Evolutionary conservation across 1,284 basidiomycete genomes (phyloP), one percentile per base, ranked within the genome.

Genomic region (Mycena citricolor): DNA sequence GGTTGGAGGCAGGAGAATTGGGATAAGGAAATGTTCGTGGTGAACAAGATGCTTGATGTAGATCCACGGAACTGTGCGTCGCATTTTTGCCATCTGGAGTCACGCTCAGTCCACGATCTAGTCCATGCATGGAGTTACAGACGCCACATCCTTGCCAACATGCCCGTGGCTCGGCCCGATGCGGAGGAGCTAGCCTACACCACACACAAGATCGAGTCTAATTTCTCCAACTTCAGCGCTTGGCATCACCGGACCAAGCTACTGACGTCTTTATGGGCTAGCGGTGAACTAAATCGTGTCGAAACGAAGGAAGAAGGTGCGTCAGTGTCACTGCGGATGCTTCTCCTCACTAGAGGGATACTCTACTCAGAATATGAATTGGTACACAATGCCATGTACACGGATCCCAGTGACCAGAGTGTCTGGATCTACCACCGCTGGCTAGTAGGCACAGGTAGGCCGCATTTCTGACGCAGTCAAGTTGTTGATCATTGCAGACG

Each of bases 401-500:
- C 94, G 0, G 95, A 98, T 61, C 97, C 97, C 1, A 80, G 82
- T 36, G 97, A 99, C 64, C 94, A 97, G 64, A 94, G 90, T 49
- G 92, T 92, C 0, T 99, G 97, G 97, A 82, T 98, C 43, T 99
- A 99, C 63, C 97, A 99, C 60, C 81, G 92, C 13, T 99, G 95
- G 94, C 76, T 99, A 0, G 76, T 98, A 37, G 90, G 90, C 19
- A 62, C 75, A 46, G 82, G 90, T 86, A 56, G 53, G 71, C 54
- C 24, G 16, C 33, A 14, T 12, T 17, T 32, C 11, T 13, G 17
- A 20, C 39, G 17, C 8, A 28, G 39, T 30, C 4, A 38, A 21
- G 36, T 28, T 40, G 42, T 23, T 47, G 20, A 42, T 32, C 12
- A 14, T 20, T 26, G 51, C 52, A 85, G 88, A 81, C 4, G 71